A percentile compares a stretch with the other conserved stretches of the same genome.
These are phyloP conservation scores for Colletotrichum acutatum DNA, from an alignment of 2,329 filamentous ascomycete species.

Conservation along the genomic window DNA sequence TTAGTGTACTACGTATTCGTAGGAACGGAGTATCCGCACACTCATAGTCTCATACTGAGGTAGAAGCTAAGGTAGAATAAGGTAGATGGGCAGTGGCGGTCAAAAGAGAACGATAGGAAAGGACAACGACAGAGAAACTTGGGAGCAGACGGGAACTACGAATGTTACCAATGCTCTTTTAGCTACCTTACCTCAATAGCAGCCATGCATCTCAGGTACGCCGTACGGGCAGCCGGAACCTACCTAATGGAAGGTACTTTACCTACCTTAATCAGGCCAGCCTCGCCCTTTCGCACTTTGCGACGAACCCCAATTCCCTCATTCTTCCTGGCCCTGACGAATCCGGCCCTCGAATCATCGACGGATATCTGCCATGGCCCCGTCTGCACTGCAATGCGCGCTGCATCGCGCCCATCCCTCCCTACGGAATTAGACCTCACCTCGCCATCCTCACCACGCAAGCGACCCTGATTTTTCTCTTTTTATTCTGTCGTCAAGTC, in stretches of 20 bases:
- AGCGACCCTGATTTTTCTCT: not conserved
- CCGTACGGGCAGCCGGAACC: not conserved
- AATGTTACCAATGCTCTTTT: not conserved
- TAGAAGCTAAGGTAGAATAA: too few relatives aligned
- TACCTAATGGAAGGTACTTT: too few relatives aligned
- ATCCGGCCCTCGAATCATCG: not conserved
- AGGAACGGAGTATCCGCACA: too few relatives aligned
- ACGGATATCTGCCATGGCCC: not conserved
- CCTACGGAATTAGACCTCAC: not conserved
- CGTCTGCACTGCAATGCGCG: not conserved
- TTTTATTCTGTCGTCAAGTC: not conserved
- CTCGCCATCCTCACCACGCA: too few relatives aligned
- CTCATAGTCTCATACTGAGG: not conserved
- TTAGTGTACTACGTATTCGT: too few relatives aligned
- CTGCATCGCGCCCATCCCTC: not conserved
- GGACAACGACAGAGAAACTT: not conserved
- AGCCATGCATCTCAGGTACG: not conserved
- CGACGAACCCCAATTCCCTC: constrained; percentile 11
- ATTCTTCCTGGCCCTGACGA: constrained; percentile 16
- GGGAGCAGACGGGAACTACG: not conserved
- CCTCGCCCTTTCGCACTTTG: not conserved
- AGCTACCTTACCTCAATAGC: not conserved
- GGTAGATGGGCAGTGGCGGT: not conserved
- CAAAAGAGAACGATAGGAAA: not conserved
- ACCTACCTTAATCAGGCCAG: not conserved